Percentiles rank a stretch among this genome's conserved stretches.
Conservation (phyloP, 768 basidiomycete genomes). For the Leccinum subtestaceum region DNA sequence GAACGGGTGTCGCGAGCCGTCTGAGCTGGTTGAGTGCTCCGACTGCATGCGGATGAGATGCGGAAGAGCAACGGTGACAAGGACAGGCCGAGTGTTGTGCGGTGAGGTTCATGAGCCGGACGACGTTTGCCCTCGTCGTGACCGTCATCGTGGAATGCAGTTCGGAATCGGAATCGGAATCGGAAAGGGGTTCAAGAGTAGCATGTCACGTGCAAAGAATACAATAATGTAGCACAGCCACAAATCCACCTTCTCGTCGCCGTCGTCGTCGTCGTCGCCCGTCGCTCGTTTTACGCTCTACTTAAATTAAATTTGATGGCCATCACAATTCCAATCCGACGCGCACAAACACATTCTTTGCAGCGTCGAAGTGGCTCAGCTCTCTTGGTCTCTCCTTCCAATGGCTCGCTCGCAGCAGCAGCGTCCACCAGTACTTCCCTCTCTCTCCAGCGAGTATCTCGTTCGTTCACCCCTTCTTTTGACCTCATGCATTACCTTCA, state of each 20-base stretch:
- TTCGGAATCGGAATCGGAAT: not conserved
- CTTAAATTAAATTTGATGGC: constrained; percentile 33
- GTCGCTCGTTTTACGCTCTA: not conserved
- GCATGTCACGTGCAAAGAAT: constrained; percentile 6
- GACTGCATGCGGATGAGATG: constrained; percentile 36
- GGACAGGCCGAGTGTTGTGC: constrained; percentile 75
- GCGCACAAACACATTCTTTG: constrained; percentile 35
- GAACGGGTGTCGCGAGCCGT: constrained; percentile 75
- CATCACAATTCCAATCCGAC: constrained; percentile 46
- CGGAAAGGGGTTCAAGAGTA: not conserved
- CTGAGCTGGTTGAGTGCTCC: constrained; percentile 60
- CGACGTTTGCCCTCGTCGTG: constrained; percentile 59
- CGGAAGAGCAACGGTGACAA: constrained; percentile 65
- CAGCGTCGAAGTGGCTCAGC: constrained; percentile 38
- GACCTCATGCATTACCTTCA: constrained; percentile 31
- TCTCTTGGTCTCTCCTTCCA: constrained; percentile 23
- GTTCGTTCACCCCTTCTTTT: not conserved
- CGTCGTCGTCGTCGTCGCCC: not conserved
- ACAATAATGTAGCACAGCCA: constrained; percentile 15
- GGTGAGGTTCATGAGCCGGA: constrained; percentile 67
- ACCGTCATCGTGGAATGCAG: constrained; percentile 29
- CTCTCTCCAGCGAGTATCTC: constrained; percentile 25
- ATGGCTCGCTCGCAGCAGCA: not conserved
- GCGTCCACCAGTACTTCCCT: constrained; percentile 12
- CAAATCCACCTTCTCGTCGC: not conserved